Base-by-base conservation (phyloP, 495 filamentous ascomycete genomes). In the Immersiella caudata region DNA sequence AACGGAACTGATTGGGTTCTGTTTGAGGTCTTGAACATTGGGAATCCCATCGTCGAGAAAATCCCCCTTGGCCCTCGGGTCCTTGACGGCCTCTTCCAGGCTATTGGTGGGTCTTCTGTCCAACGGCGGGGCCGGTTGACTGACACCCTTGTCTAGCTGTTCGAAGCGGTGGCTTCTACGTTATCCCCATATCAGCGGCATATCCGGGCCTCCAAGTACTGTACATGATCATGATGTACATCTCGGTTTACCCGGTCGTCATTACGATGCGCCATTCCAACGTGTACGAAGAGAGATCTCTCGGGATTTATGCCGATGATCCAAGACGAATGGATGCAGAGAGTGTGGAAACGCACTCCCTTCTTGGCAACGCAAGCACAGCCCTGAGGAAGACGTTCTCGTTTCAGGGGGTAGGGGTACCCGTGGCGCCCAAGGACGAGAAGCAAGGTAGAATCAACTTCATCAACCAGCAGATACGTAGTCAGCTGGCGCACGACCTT, bases 191-290 rank as follows among this genome's bases (percentile, higher is more conserved):
- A 50, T 74, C 91, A 14, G 80, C 82, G 22, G 80, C 94, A 6
- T 89, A 88, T 25, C 89, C 93, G 63, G 88, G 88, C 2, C 79
- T 96, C 0, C 90, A 93, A 67, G 84, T 93, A 18, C 81, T 95
- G 24, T 96, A 96, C 75, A 87, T 93, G n/a, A 85, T 94, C 25
- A 96, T 95, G 92, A 96, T 96, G 91, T 96, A 94, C 76, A 91
- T 93, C 69, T 88, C 91, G 22, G 84, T 89, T 18, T 92, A 90
- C 69, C 91, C 91, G 0, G 89, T 92, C 33, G 90, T 90, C 20
- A 91, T 93, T 67, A 89, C 85, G 16, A 86, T 93, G 72, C 83
- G 91, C 14, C 81, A 85, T 29, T 86, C 85, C 25, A 90, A 90
- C 68, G 84, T 86, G 6, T 90, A 89, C 67, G 87, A 90, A 71